These are phyloP conservation scores for Geotrichum restrictum DNA, from an alignment of 1,139 yeast species.

Conservation along the genomic window DNA sequence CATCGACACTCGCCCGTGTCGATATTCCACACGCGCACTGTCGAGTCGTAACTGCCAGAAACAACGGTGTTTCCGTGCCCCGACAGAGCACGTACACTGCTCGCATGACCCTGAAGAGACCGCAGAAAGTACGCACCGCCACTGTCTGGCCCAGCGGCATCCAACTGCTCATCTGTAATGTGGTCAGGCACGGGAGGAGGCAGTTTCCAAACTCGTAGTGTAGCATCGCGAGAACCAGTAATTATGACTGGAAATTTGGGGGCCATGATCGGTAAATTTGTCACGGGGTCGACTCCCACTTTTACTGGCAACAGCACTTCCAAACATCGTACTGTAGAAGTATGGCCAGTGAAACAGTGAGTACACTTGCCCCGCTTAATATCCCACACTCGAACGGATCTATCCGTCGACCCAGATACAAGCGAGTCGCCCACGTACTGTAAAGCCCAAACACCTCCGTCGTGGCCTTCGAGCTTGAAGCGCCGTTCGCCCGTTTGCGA, in stretches of 20 bases:
- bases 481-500: slow-evolving; percentile 64
- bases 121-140: slow-evolving; percentile 61
- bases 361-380: slow-evolving; percentile 70
- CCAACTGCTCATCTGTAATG: slow-evolving; percentile 6
- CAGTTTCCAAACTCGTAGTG: slow-evolving; percentile 82
- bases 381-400: slow-evolving; percentile 90
- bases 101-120: slow-evolving; percentile 79
- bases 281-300: slow-evolving; percentile 28
- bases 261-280: slow-evolving; percentile 58
- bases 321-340: slow-evolving; percentile 86
- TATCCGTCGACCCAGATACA: slow-evolving; percentile 88
- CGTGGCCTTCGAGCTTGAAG: slow-evolving; percentile 67
- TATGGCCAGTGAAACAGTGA: slow-evolving; percentile 84
- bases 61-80: slow-evolving; percentile 82
- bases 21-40: slow-evolving; percentile 53
- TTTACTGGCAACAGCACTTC: slow-evolving; percentile 69
- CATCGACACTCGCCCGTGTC: slow-evolving; percentile 56
- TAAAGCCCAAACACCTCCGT: slow-evolving; percentile 98
- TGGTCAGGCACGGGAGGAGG: slow-evolving; percentile 42
- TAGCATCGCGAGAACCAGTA: slow-evolving; percentile 86
- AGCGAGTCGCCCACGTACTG: slow-evolving; percentile 74
- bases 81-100: slow-evolving; percentile 81
- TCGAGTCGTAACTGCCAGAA: slow-evolving; percentile 87
- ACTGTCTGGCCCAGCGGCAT: slow-evolving; percentile 15
- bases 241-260: slow-evolving; percentile 66